These are phyloP conservation scores for Mycena capillaripes DNA, from an alignment of 768 basidiomycete genomes.

Conservation along the genomic window DNA sequence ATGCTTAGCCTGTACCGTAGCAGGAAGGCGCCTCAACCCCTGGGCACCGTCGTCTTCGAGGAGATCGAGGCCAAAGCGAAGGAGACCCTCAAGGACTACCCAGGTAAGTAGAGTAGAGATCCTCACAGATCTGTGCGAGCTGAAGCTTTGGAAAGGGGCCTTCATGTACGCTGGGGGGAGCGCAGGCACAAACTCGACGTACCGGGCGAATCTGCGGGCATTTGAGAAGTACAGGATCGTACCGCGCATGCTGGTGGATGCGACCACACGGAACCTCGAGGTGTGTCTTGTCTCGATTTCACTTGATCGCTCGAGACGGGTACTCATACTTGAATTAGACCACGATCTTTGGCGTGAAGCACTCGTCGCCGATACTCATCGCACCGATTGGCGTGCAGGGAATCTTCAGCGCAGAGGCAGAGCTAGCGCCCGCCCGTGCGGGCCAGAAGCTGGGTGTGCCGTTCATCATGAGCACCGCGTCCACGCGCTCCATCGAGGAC, in stretches of 20 bases:
- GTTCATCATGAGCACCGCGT: constrained; percentile 83
- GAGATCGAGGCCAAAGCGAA: constrained; percentile 78
- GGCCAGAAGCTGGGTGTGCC: constrained; percentile 74
- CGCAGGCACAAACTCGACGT: constrained; percentile 80
- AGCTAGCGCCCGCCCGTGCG: constrained; percentile 78
- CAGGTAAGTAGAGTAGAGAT: constrained; percentile 56
- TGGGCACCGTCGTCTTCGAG: constrained; percentile 73
- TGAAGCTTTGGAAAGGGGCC: constrained; percentile 55
- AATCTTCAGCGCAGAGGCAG: constrained; percentile 78
- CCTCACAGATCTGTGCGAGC: not conserved
- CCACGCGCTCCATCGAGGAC: constrained; percentile 79
- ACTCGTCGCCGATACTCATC: constrained; percentile 73
- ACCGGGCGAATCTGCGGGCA: constrained; percentile 73
- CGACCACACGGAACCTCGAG: constrained; percentile 69
- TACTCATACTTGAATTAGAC: constrained; percentile 56
- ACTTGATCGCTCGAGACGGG: not conserved
- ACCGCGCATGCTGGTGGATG: constrained; percentile 83
- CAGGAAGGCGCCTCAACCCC: constrained; percentile 56
- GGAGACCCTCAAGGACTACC: constrained; percentile 70
- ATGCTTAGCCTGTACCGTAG: constrained; percentile 56
- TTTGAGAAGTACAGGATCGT: constrained; percentile 80
- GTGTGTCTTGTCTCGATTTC: constrained; percentile 49
- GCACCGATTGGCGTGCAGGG: constrained; percentile 87
- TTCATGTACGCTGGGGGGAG: constrained; percentile 85
- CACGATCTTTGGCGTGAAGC: constrained; percentile 77